A percentile compares a stretch with the other conserved stretches of the same genome.
These are phyloP conservation scores for Penicillium longicatenatum DNA, from an alignment of 495 filamentous ascomycete species.

Conservation along the genomic window DNA sequence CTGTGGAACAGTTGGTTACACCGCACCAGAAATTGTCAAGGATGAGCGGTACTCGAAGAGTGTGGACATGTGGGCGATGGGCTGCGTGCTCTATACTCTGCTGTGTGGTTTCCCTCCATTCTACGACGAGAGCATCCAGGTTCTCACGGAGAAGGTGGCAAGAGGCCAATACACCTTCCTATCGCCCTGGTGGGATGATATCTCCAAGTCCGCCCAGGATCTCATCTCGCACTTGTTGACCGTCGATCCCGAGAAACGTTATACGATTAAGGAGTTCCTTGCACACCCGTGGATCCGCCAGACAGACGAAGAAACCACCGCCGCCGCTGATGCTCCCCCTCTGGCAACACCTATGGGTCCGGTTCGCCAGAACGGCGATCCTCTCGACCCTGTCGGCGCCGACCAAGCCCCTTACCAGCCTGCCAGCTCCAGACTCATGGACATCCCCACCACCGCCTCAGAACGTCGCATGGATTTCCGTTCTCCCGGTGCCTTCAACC, in stretches of 20 bases:
- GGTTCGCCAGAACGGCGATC: slow-evolving; percentile 44
- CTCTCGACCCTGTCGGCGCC: slow-evolving; percentile 33
- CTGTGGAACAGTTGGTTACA: slow-evolving; percentile 97
- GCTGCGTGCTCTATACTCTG: slow-evolving; percentile 94
- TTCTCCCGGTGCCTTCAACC: slow-evolving; percentile 90
- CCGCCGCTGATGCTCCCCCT: slow-evolving; percentile 77
- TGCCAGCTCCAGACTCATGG: slow-evolving; percentile 48
- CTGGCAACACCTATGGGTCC: slow-evolving; percentile 65
- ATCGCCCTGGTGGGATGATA: slow-evolving; percentile 99
- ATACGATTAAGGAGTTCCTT: slow-evolving; percentile 85
- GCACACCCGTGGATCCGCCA: slow-evolving; percentile 87
- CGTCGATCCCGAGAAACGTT: slow-evolving; percentile 89
- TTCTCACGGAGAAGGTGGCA: slow-evolving; percentile 96
- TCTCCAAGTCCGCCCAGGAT: slow-evolving; percentile 93
- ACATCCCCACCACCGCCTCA: slow-evolving; percentile 53
- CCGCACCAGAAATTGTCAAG: slow-evolving; percentile 98
- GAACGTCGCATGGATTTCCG: slow-evolving; percentile 85
- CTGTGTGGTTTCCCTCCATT: slow-evolving; percentile 98
- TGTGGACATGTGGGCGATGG: slow-evolving; percentile 98
- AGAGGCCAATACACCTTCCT: slow-evolving; percentile 97
- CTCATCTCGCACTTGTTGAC: slow-evolving; percentile 90
- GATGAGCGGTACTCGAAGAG: slow-evolving; percentile 98
- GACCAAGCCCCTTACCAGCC: slow-evolving; percentile 47
- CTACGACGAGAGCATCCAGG: slow-evolving; percentile 97
- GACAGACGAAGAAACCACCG: slow-evolving; percentile 70